Base-by-base conservation (phyloP, 257 asterid genomes). In the Nicotiana sylvestris region DNA sequence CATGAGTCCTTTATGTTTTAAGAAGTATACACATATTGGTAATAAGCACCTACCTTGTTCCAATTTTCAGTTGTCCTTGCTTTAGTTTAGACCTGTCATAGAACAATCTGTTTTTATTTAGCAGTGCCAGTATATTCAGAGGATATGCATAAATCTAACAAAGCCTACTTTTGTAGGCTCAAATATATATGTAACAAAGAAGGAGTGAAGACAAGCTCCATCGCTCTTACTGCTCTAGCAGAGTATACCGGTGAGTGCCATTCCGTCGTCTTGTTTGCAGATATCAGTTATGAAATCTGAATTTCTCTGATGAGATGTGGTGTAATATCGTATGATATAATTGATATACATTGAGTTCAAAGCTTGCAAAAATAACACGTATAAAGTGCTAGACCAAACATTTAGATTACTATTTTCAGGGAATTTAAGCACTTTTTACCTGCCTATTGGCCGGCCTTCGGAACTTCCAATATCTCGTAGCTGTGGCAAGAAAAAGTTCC, bases 181-280 rank as follows among this genome's bases (percentile, higher is more conserved):
- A 96, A 94, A 87, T 94, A 90, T 83, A 94, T 96, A 88, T 96
- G 99, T 80, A 93, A 88, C 82, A 91, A 85, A 77, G 98, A 96
- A 89, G 90, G 95, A 82, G 85, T 90, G 85, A 92, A 89, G 89
- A 86, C 94, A 77, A 93, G 89, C 87, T 93, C 99, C 66, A 64
- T 88, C 64, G 96, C 95, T 76, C 95, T 96, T 39, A 82, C 98
- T 81, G 94, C 97, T 67, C 91, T 96, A 84, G 97, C 93, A 55
- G 93, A 92, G 84, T 89, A 87, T 87, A 91, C 99, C 55, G 99
- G 99, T 93, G 84, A 84, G 90, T 77, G 65, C 32, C 56, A n/a
- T 84, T 77, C 74, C 21, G 30, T 76, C 10, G 17, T 74, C 79
- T 81, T 35, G 58, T 29, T 3, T 78, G 43, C 27, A 66, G 61